Evolutionary conservation across 768 basidiomycete species (phyloP), one percentile per base, ranked within the genome.

Genomic region (Sporobolomyces phaffii): DNA sequence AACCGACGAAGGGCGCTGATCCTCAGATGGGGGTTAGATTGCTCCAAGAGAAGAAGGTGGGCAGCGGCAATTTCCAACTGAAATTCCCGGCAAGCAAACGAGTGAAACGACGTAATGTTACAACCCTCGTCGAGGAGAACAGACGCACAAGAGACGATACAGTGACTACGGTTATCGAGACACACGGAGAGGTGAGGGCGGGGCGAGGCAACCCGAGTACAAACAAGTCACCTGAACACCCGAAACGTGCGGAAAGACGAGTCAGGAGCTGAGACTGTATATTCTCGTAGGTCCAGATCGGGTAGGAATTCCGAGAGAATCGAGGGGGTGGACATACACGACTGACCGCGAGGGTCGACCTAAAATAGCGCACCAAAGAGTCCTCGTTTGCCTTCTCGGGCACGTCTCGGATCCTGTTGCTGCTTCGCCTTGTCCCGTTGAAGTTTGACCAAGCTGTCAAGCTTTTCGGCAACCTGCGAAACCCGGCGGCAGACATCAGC

Each of bases 381-480:
- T 28, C 90, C 90, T 29, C 88, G 83, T 68, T 86, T 83, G 68
- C 89, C 83, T 44, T 60, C 64, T 44, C 40, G 29, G 22, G 38
- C 48, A 2, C 36, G 15, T 2, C 26, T 26, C 0, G 57, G 58
- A 14, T 58, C 54, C 33, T 63, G 49, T 22, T 66, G 41, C 60
- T 45, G 45, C 56, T 44, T 33, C 18, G 60, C 60, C 64, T 69
- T 82, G 76, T 94, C 91, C 31, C 89, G 81, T 45, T 92, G 87
- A 38, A 97, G 83, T 43, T 90, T 90, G 24, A 90, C 90, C 47
- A 98, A 79, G 72, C 89, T 87, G 76, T 93, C 93, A 40, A 99
- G 84, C 70, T 91, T 92, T 76, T 92, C 90, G 89, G 93, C 94
- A 54, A 93, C 91, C 89, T 91, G 44, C 44, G 20, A 45, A 45